These are phyloP conservation scores for Podospora pseudoanserina DNA, from an alignment of 495 filamentous ascomycete species.

Conservation along the genomic window DNA sequence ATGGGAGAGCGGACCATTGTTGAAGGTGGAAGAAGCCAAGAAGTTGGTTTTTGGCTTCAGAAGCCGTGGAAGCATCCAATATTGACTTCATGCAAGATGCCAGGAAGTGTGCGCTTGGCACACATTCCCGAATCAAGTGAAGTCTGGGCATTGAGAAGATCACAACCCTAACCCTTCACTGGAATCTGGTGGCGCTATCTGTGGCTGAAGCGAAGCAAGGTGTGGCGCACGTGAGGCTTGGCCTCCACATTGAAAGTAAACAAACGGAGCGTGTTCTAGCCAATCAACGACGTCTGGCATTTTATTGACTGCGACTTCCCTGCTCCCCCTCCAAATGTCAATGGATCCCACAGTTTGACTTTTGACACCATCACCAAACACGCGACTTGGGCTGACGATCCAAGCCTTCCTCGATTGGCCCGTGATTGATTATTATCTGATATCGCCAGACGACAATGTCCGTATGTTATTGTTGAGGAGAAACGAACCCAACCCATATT, in stretches of 20 bases:
- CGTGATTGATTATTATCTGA: background rate
- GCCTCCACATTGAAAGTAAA: conserved; percentile 26
- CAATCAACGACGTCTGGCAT: conserved; percentile 18
- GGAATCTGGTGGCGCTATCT: too few relatives aligned
- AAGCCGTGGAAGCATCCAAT: background rate
- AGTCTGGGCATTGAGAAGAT: background rate
- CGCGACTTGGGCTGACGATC: background rate
- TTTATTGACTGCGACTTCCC: conserved; percentile 15
- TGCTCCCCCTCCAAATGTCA: conserved; percentile 8
- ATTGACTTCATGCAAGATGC: background rate
- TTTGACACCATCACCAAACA: conserved; percentile 6
- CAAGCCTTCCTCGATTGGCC: background rate
- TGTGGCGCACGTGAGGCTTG: background rate
- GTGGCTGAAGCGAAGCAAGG: background rate
- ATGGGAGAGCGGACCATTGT: background rate
- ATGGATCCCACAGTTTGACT: background rate
- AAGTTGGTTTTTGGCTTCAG: background rate
- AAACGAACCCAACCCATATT: background rate
- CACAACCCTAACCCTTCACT: background rate
- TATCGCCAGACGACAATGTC: background rate
- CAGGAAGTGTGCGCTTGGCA: background rate
- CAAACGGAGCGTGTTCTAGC: conserved; percentile 25
- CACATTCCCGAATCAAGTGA: background rate
- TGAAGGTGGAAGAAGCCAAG: background rate
- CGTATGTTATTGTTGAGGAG: background rate